phyloP scores from a whole-genome alignment of 2,329 filamentous ascomycete species.

The Epichloe hybrida region DNA sequence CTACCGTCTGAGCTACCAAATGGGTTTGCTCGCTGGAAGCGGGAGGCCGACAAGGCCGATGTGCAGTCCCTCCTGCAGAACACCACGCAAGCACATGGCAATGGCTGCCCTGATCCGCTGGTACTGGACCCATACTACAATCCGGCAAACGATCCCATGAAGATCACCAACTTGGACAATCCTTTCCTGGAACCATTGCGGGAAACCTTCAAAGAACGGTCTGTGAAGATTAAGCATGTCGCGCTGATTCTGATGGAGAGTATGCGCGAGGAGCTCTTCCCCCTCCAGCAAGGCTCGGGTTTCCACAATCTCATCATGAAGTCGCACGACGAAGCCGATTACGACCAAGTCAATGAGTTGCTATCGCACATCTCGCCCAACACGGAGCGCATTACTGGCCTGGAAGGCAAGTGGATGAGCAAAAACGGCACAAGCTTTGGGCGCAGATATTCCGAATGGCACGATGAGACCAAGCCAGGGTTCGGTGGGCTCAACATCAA shows the following conservation, averaged over 20 bases:
- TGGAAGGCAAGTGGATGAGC: slow-evolving; percentile 8
- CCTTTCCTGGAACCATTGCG: slow-evolving; percentile 16
- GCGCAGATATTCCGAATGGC: slow-evolving; percentile 4
- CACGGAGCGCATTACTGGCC: slow-evolving; percentile 12
- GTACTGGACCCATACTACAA: slow-evolving; percentile 15
- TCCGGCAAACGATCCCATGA: slow-evolving; percentile 24
- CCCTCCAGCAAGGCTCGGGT: slow-evolving; percentile 24
- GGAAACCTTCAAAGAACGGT: slow-evolving; percentile 14
- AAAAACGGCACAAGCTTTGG: slow-evolving; percentile 6
- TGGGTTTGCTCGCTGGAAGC: slow-evolving; percentile 19
- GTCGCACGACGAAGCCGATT: slow-evolving; percentile 19
- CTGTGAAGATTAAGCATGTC: slow-evolving; percentile 26
- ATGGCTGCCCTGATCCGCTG: slow-evolving; percentile 3
- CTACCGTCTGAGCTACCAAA: slow-evolving; percentile 13
- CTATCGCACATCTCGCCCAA: slow-evolving; percentile 13
- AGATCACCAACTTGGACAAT: slow-evolving; percentile 25
- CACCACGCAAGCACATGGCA: background rate
- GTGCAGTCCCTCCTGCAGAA: background rate
- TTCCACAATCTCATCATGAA: slow-evolving; percentile 21
- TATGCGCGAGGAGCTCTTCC: slow-evolving; percentile 31
- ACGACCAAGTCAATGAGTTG: slow-evolving; percentile 9
- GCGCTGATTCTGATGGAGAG: slow-evolving; percentile 29
- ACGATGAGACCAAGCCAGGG: slow-evolving; percentile 6
- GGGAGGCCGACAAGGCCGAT: slow-evolving; percentile 9
- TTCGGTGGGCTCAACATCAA: slow-evolving; percentile 27